phyloP scores from a whole-genome alignment of 768 basidiomycete genomes.

The Lyophyllum semitale region DNA sequence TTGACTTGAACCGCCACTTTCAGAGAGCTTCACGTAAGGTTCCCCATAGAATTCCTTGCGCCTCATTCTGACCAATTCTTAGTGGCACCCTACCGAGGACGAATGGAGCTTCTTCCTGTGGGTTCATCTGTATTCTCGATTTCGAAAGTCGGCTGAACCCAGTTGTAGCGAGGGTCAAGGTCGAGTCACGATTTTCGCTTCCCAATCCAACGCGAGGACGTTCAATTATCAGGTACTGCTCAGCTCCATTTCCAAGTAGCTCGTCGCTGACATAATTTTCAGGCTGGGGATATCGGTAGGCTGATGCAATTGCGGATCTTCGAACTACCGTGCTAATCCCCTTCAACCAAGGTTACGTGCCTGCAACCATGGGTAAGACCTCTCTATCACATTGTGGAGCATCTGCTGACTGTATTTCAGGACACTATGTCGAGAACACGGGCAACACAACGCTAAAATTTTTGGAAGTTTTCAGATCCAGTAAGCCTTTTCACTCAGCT shows the following conservation, averaged over 20 bases:
- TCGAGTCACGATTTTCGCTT: constrained; percentile 60
- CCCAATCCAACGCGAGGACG: constrained; percentile 52
- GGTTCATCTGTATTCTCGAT: constrained; percentile 15
- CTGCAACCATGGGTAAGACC: constrained; percentile 52
- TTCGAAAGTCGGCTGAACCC: not conserved
- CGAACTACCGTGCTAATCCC: constrained; percentile 1
- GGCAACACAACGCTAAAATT: constrained; percentile 50
- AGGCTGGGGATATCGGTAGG: constrained; percentile 62
- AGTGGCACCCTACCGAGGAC: constrained; percentile 75
- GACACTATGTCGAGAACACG: constrained; percentile 58
- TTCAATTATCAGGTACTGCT: constrained; percentile 56
- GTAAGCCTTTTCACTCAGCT: constrained; percentile 14
- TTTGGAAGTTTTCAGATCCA: constrained; percentile 49
- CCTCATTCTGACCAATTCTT: constrained; percentile 6
- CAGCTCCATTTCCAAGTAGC: not conserved
- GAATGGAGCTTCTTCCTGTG: constrained; percentile 67
- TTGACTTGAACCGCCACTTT: constrained; percentile 1
- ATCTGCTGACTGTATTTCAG: constrained; percentile 22
- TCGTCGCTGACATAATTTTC: not conserved
- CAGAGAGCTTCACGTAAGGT: constrained; percentile 57
- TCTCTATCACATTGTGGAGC: not conserved
- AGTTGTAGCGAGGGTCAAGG: constrained; percentile 47
- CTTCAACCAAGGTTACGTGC: constrained; percentile 48
- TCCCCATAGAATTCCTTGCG: not conserved
- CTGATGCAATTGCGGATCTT: not conserved